Conservation (phyloP, 768 basidiomycete genomes). For the Amanita muscaria region DNA sequence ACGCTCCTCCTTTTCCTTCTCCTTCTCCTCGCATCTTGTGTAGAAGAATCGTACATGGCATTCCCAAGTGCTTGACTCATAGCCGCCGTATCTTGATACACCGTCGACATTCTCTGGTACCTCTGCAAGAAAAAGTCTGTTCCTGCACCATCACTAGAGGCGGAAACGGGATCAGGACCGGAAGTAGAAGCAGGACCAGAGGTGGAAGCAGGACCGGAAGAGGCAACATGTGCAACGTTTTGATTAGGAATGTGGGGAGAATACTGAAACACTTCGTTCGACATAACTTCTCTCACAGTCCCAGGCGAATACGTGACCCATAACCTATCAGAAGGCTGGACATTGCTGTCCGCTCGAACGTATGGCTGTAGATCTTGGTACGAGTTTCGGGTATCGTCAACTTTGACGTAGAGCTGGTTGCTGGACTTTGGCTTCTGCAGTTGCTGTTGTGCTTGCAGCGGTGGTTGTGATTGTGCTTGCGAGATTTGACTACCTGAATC, state of each 20-base stretch:
- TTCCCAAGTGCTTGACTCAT: conserved; percentile 57
- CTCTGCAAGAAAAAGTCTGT: background rate
- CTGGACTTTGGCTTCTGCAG: background rate
- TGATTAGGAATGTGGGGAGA: conserved; percentile 24
- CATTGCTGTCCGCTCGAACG: conserved; percentile 23
- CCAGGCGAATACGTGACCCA: conserved; percentile 43
- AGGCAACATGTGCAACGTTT: too few relatives aligned
- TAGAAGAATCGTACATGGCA: conserved; percentile 22
- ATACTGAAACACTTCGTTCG: conserved; percentile 33
- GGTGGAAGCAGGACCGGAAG: too few relatives aligned
- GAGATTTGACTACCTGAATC: background rate
- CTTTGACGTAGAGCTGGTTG: conserved; percentile 17
- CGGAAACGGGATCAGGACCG: too few relatives aligned
- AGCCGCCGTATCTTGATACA: conserved; percentile 43
- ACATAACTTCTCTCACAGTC: conserved; percentile 34
- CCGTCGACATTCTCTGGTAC: conserved; percentile 19
- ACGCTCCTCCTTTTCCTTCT: conserved; percentile 13
- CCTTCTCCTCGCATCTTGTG: background rate
- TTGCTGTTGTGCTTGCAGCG: background rate
- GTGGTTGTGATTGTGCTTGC: background rate
- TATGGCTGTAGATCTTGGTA: conserved; percentile 3
- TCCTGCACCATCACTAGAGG: conserved; percentile 4
- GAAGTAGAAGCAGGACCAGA: too few relatives aligned
- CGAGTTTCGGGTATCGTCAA: conserved; percentile 8
- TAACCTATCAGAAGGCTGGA: conserved; percentile 38